A percentile compares a stretch with the other conserved stretches of the same genome.
Evolutionary conservation across 192 early-diverging fungal genomes (phyloP).

Genomic region (Rhizophagus prolifer): DNA sequence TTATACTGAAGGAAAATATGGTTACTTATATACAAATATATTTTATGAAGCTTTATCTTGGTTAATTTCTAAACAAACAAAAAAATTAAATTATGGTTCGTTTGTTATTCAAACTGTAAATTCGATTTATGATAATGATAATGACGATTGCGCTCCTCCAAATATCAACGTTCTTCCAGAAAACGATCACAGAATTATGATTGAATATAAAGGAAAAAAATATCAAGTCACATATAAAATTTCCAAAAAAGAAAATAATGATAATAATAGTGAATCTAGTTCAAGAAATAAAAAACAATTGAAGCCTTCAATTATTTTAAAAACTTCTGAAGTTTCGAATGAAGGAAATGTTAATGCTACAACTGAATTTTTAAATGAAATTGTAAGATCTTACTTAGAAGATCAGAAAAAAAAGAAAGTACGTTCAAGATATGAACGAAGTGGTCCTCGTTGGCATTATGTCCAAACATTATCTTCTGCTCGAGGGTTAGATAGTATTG

Average conservation of each 20-base stretch:
- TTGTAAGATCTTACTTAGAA: too few relatives aligned
- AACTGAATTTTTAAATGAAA: too few relatives aligned
- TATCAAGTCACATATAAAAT: background rate
- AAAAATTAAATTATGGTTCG: background rate
- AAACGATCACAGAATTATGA: background rate
- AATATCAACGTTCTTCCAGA: conserved; percentile 6
- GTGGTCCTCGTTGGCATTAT: background rate
- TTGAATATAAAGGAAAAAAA: conserved; percentile 5
- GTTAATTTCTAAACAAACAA: conserved; percentile 24
- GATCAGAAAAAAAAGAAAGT: background rate
- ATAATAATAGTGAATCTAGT: background rate
- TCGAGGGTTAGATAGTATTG: too few relatives aligned
- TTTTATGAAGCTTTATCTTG: too few relatives aligned
- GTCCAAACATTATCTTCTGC: conserved; percentile 9
- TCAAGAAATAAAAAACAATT: background rate
- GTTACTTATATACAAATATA: background rate
- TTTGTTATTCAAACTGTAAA: too few relatives aligned
- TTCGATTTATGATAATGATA: too few relatives aligned
- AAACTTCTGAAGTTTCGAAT: background rate
- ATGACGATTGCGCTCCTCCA: background rate
- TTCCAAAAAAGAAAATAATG: background rate
- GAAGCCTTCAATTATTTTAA: conserved; percentile 17
- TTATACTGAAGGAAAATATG: background rate
- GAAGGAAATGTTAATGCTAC: conserved; percentile 15
- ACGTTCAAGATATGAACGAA: background rate